Base-by-base conservation (phyloP, 2,329 filamentous ascomycete genomes). In the Hysterium pulicare region DNA sequence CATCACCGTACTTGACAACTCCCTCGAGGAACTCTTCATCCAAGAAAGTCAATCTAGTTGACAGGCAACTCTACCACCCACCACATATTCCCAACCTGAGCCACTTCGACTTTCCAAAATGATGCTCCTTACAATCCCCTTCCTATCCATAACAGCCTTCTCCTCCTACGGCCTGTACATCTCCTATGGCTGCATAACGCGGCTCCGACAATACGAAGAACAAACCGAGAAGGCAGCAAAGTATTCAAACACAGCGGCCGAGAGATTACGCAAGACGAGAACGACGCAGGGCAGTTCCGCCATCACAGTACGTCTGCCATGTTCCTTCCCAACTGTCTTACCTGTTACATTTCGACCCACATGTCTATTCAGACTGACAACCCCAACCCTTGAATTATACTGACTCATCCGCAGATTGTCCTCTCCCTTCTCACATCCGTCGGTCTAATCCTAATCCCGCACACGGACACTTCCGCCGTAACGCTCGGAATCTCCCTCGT, bases 191-290 rank as follows among this genome's bases (percentile, higher is more conserved):
- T 64, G 61, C 53, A 66, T 69, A 41, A 58, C 55, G 5, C 62
- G 58, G 11, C 54, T 69, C 1, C 61, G 55, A 23, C 44, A 56
- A 19, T 69, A 67, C 49, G 66, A 69, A 36, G 24, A 48, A n/a
- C 46, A 57, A 33, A 54, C 54, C 34, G 53, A 68, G 30, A 65
- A 62, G 33, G 64, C 63, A 1, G 66, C 66, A 34, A 53, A 68
- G 49, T 68, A 59, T 55, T 64, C 59, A 2, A 53, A 53, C 21
- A 62, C 55, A 0, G 64, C 59, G 0, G 62, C 60, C 0, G 44
- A 64, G 16, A 52, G 61, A 6, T 47, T 69, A 31, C 49, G 52
- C 31, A 67, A 61, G 46, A 68, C 66, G 6, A 42, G 63, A 17
- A 56, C 58, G 0, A 69, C 66, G 13, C 65, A 69, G 42, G 52